Percentiles rank a stretch among this genome's conserved stretches.
These are phyloP conservation scores for Luffa acutangula DNA, from an alignment of 306 rosid species.

Conservation along the genomic window DNA sequence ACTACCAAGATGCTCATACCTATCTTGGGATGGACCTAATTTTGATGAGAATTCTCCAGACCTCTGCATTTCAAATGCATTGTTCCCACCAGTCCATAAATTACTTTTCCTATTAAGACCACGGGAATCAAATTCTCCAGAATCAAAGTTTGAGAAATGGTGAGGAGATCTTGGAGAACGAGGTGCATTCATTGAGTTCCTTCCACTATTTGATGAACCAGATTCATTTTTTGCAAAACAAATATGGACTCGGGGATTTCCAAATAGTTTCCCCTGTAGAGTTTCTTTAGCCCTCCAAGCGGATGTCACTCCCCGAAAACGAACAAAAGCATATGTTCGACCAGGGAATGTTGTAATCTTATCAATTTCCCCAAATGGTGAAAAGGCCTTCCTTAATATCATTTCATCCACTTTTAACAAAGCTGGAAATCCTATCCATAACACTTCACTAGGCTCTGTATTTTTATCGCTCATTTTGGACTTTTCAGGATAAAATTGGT, in stretches of 20 bases:
- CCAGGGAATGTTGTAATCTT: slow-evolving; percentile 90
- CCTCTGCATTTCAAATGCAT: slow-evolving; percentile 43
- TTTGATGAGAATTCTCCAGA: slow-evolving; percentile 47
- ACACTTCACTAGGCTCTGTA: slow-evolving; percentile 83
- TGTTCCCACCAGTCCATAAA: slow-evolving; percentile 39
- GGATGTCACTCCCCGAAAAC: slow-evolving; percentile 47
- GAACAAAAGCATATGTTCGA: slow-evolving; percentile 92
- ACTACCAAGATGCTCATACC: slow-evolving; percentile 37
- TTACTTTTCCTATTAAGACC: slow-evolving; percentile 33
- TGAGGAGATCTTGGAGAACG: slow-evolving; percentile 62
- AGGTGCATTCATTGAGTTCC: slow-evolving; percentile 44
- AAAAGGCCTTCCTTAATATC: slow-evolving; percentile 60
- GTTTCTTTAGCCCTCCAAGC: slow-evolving; percentile 68
- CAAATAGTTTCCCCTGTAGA: slow-evolving; percentile 86
- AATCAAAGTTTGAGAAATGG: slow-evolving; percentile 29
- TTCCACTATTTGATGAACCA: slow-evolving; percentile 62
- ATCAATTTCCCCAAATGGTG: slow-evolving; percentile 86
- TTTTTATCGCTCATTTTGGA: slow-evolving; percentile 55
- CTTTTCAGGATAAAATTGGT: slow-evolving; percentile 47
- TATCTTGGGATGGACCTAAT: slow-evolving; percentile 36
- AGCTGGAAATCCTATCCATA: slow-evolving; percentile 97
- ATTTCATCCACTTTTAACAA: slow-evolving; percentile 71
- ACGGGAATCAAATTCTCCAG: slow-evolving; percentile 47
- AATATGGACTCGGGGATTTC: slow-evolving; percentile 89
- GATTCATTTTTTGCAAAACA: slow-evolving; percentile 87